These are phyloP conservation scores for Cercis canadensis DNA, from an alignment of 306 rosid species.

Conservation along the genomic window DNA sequence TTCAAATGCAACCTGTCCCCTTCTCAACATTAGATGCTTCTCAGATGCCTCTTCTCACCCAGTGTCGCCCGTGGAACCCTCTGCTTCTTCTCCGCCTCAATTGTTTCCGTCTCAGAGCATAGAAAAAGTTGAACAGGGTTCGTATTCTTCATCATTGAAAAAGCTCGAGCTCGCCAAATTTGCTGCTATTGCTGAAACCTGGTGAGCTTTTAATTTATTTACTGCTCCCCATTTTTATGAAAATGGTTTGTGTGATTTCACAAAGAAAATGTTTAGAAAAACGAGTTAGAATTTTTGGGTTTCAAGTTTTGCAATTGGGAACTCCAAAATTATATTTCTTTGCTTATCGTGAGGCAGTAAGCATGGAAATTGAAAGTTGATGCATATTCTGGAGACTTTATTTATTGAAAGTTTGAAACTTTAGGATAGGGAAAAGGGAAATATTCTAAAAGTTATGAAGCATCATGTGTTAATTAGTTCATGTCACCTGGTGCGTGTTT, in stretches of 20 bases:
- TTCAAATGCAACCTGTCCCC: not conserved
- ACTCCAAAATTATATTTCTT: not conserved
- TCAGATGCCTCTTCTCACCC: slow-evolving; percentile 42
- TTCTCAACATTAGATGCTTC: slow-evolving; percentile 44
- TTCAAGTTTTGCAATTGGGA: slow-evolving; percentile 19
- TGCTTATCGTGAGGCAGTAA: slow-evolving; percentile 4
- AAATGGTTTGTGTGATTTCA: not conserved
- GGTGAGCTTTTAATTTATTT: slow-evolving; percentile 46
- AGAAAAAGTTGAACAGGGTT: slow-evolving; percentile 28
- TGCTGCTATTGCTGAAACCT: slow-evolving; percentile 75
- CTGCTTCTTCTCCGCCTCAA: slow-evolving; percentile 40
- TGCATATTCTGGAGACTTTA: not conserved
- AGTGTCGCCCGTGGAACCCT: slow-evolving; percentile 2
- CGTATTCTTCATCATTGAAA: slow-evolving; percentile 64
- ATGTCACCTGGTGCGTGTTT: too few relatives aligned
- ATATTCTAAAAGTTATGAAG: not conserved
- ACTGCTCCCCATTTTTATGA: not conserved
- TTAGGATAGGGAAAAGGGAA: not conserved
- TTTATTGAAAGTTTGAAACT: too few relatives aligned
- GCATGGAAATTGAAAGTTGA: not conserved
- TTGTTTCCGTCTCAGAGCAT: slow-evolving; percentile 19
- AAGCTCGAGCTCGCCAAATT: slow-evolving; percentile 71
- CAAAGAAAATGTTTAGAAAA: too few relatives aligned
- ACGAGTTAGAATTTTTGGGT: not conserved
- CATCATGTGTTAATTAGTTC: too few relatives aligned